These are phyloP conservation scores for Monosporascus sp. DNA, from an alignment of 2,329 filamentous ascomycete species.

Conservation along the genomic window DNA sequence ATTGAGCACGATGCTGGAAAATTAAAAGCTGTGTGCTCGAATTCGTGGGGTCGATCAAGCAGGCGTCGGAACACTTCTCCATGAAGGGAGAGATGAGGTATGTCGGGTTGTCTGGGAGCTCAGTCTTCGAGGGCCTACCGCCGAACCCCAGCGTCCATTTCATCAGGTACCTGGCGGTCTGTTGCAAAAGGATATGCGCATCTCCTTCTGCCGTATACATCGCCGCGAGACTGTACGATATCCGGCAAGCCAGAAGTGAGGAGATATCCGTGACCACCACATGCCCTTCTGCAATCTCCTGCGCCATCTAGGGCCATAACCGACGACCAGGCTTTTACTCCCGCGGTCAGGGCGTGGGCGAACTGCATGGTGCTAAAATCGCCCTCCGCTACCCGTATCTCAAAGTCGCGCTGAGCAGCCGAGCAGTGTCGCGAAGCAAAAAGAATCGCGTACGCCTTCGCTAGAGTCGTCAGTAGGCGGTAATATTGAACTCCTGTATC, in stretches of 20 bases:
- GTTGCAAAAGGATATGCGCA: conserved; percentile 35
- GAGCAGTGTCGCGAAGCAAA: conserved; percentile 13
- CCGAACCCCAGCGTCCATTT: conserved; percentile 13
- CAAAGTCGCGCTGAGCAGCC: neutral
- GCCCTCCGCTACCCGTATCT: neutral
- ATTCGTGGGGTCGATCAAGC: conserved; percentile 13
- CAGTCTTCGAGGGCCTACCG: neutral
- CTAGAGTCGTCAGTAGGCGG: conserved; percentile 19
- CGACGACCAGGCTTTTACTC: conserved; percentile 23
- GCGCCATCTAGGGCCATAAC: conserved; percentile 21
- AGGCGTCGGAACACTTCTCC: conserved; percentile 5
- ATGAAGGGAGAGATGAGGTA: neutral
- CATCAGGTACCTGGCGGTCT: conserved; percentile 27
- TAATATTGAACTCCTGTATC: conserved; percentile 22
- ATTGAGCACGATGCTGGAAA: conserved; percentile 18
- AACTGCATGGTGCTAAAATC: conserved; percentile 8
- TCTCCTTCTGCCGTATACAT: conserved; percentile 32
- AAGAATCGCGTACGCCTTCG: conserved; percentile 21
- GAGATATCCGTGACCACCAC: conserved; percentile 33
- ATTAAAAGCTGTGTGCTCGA: conserved; percentile 14
- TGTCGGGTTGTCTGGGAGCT: neutral
- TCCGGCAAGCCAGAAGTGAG: conserved; percentile 25
- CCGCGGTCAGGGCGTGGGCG: conserved; percentile 21
- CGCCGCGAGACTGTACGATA: conserved; percentile 23
- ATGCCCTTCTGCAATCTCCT: conserved; percentile 29